Conservation (phyloP, 2,329 filamentous ascomycete genomes). For the Colletotrichum incanum region DNA sequence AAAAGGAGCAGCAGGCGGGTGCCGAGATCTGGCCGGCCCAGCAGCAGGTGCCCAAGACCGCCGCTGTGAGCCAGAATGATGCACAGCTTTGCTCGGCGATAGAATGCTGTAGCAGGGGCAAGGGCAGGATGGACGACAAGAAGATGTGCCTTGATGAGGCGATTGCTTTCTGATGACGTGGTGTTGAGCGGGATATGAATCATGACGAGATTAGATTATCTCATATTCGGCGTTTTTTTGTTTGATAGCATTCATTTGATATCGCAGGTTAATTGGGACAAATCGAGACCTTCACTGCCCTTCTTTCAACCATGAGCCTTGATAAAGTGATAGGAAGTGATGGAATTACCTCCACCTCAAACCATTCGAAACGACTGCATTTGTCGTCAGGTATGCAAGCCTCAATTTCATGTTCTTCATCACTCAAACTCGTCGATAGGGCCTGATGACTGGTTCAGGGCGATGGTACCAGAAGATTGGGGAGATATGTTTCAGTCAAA, state of each 20-base stretch:
- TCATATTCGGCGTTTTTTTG: conserved; percentile 7
- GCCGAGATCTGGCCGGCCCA: conserved; percentile 69
- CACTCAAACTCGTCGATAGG: too few species aligned
- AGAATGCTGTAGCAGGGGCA: conserved; percentile 50
- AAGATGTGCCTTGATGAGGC: conserved; percentile 43
- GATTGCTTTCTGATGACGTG: conserved; percentile 40
- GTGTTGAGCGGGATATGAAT: background rate
- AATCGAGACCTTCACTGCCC: background rate
- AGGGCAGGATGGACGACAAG: conserved; percentile 40
- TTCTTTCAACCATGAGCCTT: background rate
- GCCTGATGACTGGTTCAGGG: too few species aligned
- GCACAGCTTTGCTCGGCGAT: conserved; percentile 54
- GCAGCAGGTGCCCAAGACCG: conserved; percentile 51
- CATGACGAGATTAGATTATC: background rate
- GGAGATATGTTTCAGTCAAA: too few species aligned
- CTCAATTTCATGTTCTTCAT: too few species aligned
- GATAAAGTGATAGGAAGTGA: background rate
- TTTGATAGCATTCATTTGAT: background rate
- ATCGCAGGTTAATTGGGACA: background rate
- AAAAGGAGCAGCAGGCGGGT: conserved; percentile 60
- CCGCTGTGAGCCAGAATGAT: conserved; percentile 48
- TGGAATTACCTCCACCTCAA: background rate
- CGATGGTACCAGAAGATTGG: too few species aligned
- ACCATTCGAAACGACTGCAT: background rate
- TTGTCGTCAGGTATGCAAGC: background rate